A percentile compares a stretch with the other conserved stretches of the same genome.
Evolutionary conservation across 2,329 filamentous ascomycete species (phyloP).

Genomic region (Cytospora piceicola): DNA sequence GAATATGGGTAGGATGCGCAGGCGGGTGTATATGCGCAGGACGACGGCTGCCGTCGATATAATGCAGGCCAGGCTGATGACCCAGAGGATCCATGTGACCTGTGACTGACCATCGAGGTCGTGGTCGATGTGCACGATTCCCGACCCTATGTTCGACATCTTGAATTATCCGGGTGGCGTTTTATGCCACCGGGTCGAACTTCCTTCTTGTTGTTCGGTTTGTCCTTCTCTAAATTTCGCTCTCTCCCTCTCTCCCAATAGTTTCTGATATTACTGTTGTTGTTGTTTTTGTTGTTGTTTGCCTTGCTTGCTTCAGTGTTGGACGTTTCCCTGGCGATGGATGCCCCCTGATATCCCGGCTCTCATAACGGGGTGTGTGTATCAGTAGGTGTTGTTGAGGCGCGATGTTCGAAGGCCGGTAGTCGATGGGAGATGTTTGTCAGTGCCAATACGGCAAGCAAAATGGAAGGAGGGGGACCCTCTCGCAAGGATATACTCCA

Average conservation of each 20-base stretch:
- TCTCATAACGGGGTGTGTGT: background rate
- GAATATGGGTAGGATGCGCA: constrained; percentile 33
- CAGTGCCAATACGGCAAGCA: background rate
- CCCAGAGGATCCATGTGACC: constrained; percentile 32
- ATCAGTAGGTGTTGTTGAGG: background rate
- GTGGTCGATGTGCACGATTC: constrained; percentile 27
- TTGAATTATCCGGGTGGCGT: background rate
- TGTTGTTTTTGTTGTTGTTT: background rate
- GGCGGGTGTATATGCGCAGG: constrained; percentile 34
- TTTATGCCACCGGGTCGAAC: background rate
- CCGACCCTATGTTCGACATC: constrained; percentile 21
- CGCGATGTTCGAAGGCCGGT: background rate
- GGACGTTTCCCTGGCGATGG: background rate
- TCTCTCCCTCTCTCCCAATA: background rate
- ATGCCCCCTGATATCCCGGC: background rate
- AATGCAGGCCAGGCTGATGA: constrained; percentile 33
- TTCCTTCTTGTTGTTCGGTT: background rate
- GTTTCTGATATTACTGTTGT: too few species aligned
- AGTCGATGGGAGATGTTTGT: background rate
- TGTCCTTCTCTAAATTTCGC: too few species aligned
- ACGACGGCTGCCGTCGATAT: constrained; percentile 33
- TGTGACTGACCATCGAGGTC: constrained; percentile 33
- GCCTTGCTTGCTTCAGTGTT: background rate
- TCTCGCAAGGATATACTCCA: background rate
- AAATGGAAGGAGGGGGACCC: background rate